A percentile compares a stretch with the other conserved stretches of the same genome.
These are phyloP conservation scores for Acidomyces sp. DNA, from an alignment of 495 filamentous ascomycete species.

Conservation along the genomic window DNA sequence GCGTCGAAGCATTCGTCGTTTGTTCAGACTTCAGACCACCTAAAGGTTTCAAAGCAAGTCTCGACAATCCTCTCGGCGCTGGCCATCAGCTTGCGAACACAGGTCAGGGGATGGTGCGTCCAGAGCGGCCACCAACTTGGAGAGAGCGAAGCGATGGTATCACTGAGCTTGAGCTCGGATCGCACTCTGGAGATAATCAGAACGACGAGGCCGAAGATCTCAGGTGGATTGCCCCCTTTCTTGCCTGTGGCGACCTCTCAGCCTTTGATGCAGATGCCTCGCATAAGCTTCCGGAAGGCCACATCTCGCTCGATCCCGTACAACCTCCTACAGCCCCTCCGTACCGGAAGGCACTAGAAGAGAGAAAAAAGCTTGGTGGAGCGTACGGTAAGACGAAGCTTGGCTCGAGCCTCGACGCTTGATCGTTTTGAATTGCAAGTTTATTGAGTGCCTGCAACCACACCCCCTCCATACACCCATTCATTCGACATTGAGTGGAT, in stretches of 20 bases:
- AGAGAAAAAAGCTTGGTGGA: slow-evolving; percentile 62
- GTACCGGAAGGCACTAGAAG: slow-evolving; percentile 79
- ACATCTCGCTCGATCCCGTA: slow-evolving; percentile 78
- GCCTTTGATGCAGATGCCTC: slow-evolving; percentile 90
- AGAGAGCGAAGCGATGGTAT: slow-evolving; percentile 39
- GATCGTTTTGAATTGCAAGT: too few species aligned
- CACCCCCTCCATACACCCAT: too few species aligned
- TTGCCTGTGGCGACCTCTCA: slow-evolving; percentile 92
- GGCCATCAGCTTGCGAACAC: slow-evolving; percentile 34
- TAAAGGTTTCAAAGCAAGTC: slow-evolving; percentile 43
- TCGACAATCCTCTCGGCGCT: slow-evolving; percentile 53
- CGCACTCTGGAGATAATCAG: slow-evolving; percentile 28
- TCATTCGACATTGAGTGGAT: too few species aligned
- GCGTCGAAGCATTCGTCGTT: slow-evolving; percentile 90
- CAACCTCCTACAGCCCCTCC: slow-evolving; percentile 93
- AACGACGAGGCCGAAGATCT: slow-evolving; percentile 26
- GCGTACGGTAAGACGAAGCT: slow-evolving; percentile 67
- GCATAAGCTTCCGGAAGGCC: slow-evolving; percentile 65
- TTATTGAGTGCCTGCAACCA: too few species aligned
- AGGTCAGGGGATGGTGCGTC: slow-evolving; percentile 3
- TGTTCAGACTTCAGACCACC: slow-evolving; percentile 71
- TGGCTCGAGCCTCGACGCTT: too few species aligned
- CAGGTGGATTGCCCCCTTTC: slow-evolving; percentile 83
- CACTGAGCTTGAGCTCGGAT: slow-evolving; percentile 42
- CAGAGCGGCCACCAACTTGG: slow-evolving; percentile 24